Evolutionary conservation across 192 early-diverging fungal genomes (phyloP).

Genomic region (Coemansia sp.): DNA sequence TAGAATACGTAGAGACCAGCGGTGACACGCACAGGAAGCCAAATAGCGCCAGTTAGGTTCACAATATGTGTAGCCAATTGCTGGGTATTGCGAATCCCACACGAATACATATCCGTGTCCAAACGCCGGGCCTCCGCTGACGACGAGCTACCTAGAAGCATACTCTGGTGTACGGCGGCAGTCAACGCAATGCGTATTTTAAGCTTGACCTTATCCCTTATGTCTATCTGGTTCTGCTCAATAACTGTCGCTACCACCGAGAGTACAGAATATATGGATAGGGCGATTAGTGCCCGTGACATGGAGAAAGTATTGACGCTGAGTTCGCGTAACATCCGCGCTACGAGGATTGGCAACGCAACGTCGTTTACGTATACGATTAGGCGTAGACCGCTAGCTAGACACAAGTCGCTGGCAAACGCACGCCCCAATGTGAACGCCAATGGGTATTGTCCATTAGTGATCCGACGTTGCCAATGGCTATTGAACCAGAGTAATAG

Average conservation of each 20-base stretch:
- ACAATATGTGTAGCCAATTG: slow-evolving; percentile 20
- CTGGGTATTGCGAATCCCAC: slow-evolving; percentile 19
- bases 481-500: not conserved
- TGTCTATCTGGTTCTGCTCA: slow-evolving; percentile 51
- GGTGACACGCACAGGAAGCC: slow-evolving; percentile 26
- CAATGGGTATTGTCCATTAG: slow-evolving; percentile 4
- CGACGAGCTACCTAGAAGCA: not conserved
- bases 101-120: slow-evolving; percentile 29
- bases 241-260: slow-evolving; percentile 1
- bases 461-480: slow-evolving; percentile 17
- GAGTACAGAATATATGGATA: slow-evolving; percentile 4
- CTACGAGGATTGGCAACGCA: slow-evolving; percentile 15
- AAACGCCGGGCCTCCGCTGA: not conserved
- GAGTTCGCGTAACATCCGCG: slow-evolving; percentile 27
- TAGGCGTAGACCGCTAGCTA: slow-evolving; percentile 25
- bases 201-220: slow-evolving; percentile 23
- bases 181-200: slow-evolving; percentile 26
- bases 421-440: slow-evolving; percentile 13
- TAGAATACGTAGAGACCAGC: slow-evolving; percentile 38
- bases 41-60: slow-evolving; percentile 13
- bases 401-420: slow-evolving; percentile 19
- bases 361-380: slow-evolving; percentile 27
- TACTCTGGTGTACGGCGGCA: slow-evolving; percentile 21
- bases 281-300: not conserved
- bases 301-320: not conserved